Percentiles rank a stretch among this genome's conserved stretches.
Conservation (phyloP, 768 basidiomycete genomes). For the Agaricus subrufescens region DNA sequence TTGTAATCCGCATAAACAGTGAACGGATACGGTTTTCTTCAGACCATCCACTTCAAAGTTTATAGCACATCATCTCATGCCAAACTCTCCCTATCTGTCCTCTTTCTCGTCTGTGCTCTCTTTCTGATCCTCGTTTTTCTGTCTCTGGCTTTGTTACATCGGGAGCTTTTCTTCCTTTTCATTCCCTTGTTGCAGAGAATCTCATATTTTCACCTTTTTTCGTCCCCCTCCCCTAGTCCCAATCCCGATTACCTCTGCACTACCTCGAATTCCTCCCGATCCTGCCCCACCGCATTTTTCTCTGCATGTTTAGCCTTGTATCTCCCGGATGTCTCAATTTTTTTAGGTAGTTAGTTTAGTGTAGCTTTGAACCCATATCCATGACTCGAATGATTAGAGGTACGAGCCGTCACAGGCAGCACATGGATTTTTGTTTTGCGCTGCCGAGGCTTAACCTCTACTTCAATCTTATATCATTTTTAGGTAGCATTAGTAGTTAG, state of each 20-base stretch:
- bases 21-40: constrained; percentile 5
- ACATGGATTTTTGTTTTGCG: background rate
- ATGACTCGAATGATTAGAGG: background rate
- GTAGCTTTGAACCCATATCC: constrained; percentile 6
- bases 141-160: constrained; percentile 41
- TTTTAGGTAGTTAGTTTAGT: constrained; percentile 15
- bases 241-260: background rate
- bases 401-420: background rate
- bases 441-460: background rate
- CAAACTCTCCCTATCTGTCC: constrained; percentile 10
- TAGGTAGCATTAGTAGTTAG: constrained; percentile 49
- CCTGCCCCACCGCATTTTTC: background rate
- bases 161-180: constrained; percentile 31
- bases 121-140: constrained; percentile 13
- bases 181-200: constrained; percentile 31
- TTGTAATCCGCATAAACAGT: constrained; percentile 1
- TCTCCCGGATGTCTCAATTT: constrained; percentile 7
- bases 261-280: background rate
- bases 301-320: constrained; percentile 9
- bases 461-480: constrained; percentile 22
- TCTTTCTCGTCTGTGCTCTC: constrained; percentile 10
- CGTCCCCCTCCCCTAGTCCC: constrained; percentile 2
- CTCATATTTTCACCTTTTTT: constrained; percentile 4
- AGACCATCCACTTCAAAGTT: background rate
- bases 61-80: background rate